Conservation (phyloP, 352 stramenopile species). For the Phytophthora litchii region DNA sequence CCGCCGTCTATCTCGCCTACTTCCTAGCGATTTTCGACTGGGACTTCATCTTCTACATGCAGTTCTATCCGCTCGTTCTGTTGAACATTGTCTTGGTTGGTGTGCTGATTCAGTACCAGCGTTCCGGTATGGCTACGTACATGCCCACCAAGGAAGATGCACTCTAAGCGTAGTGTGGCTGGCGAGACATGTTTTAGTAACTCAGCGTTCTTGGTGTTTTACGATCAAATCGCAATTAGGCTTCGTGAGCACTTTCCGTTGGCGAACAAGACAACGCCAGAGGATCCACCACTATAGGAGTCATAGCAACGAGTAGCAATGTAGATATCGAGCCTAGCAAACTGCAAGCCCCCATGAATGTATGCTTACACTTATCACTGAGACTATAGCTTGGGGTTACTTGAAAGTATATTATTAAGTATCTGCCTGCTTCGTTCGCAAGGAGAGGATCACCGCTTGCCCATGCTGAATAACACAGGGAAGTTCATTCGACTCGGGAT, state of each 20-base stretch:
- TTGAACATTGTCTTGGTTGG: constrained; percentile 65
- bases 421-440: constrained; percentile 3
- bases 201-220: constrained; percentile 6
- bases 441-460: constrained; percentile 56
- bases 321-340: constrained; percentile 46
- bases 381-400: constrained; percentile 1
- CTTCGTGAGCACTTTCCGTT: constrained; percentile 11
- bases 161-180: constrained; percentile 30
- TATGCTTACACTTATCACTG: constrained; percentile 42
- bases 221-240: constrained; percentile 3
- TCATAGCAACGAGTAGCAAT: constrained; percentile 35
- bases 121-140: constrained; percentile 65
- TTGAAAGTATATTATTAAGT: constrained; percentile 13
- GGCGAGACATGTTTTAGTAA: constrained; percentile 11
- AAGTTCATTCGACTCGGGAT: constrained; percentile 87
- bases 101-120: constrained; percentile 65
- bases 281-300: constrained; percentile 16
- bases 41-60: constrained; percentile 77
- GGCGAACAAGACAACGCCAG: constrained; percentile 5
- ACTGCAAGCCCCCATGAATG: constrained; percentile 27
- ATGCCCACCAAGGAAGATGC: constrained; percentile 46
- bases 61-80: constrained; percentile 75
- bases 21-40: constrained; percentile 74
- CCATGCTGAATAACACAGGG: constrained; percentile 80
- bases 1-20: constrained; percentile 74